Percentiles rank a stretch among this genome's conserved stretches.
Evolutionary conservation across 2,329 filamentous ascomycete genomes (phyloP).

Genomic region (Xylaria sp.): DNA sequence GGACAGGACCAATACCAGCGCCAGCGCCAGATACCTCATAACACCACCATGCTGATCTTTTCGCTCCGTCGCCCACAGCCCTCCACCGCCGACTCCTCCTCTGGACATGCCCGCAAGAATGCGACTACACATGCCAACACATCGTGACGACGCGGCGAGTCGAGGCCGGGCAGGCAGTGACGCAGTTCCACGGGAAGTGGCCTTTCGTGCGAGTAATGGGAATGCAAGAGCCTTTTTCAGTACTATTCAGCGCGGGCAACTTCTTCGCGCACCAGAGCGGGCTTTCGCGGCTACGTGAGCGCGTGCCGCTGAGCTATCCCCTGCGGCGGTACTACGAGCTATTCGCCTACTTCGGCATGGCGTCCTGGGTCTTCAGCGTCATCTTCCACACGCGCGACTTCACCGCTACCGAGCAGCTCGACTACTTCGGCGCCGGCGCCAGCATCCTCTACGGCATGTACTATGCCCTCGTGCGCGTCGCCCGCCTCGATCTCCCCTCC

Average conservation of each 20-base stretch:
- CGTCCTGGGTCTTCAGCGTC: constrained; percentile 87
- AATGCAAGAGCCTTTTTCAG: constrained; percentile 93
- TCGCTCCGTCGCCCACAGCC: constrained; percentile 60
- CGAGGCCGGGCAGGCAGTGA: constrained; percentile 71
- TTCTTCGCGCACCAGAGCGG: constrained; percentile 85
- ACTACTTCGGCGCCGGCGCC: constrained; percentile 94
- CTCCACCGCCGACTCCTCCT: constrained; percentile 85
- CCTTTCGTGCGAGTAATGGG: constrained; percentile 90
- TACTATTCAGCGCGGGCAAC: constrained; percentile 93
- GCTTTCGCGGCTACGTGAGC: constrained; percentile 73
- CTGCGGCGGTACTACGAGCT: constrained; percentile 82
- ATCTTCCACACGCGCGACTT: constrained; percentile 95
- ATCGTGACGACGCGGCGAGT: constrained; percentile 81
- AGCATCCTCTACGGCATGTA: constrained; percentile 92
- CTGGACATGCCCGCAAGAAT: constrained; percentile 93
- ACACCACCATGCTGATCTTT: constrained; percentile 7
- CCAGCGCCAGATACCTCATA: no score
- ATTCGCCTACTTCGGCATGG: constrained; percentile 83
- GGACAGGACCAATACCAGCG: constrained; percentile 1
- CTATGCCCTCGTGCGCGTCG: constrained; percentile 83
- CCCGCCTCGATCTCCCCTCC: constrained; percentile 75
- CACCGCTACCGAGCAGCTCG: constrained; percentile 84
- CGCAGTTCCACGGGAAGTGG: constrained; percentile 99
- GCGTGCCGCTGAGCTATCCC: constrained; percentile 77
- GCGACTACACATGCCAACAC: constrained; percentile 98